Evolutionary conservation across 352 stramenopile species (phyloP), one percentile per base, ranked within the genome.

Genomic region (Hyphochytrium catenoides): DNA sequence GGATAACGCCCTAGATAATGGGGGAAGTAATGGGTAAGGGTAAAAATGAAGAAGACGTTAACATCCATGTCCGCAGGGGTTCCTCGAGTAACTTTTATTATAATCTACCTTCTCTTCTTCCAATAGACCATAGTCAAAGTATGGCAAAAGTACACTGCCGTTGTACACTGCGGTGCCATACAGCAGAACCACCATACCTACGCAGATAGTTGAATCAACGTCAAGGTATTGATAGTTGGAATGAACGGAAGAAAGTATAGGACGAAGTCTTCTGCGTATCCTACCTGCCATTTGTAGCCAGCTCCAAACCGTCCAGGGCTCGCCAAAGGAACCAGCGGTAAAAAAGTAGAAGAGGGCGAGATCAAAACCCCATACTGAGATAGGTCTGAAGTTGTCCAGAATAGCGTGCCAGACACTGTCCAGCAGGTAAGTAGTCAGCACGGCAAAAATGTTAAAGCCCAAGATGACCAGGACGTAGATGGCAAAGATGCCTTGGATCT

Each of bases 401-500:
- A 96, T 97, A 20, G 85, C 88, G 60, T 96, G 85, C 85, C 85
- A 97, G 31, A 97, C 86, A 26, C 74, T 89, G 58, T 91, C 93
- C 22, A 96, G 54, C 40, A 93, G 56, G 40, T 89, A 94, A 26
- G 85, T 95, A 6, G 96, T 83, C 32, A 91, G 81, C 11, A 97
- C 83, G 8, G 82, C 83, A 47, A 95, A 91, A 14, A 94, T 75
- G 52, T 97, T 97, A 66, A 95, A 96, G 29, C 71, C 62, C 9
- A 94, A 76, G 47, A 94, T 93, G 15, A 84, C 62, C 14, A 93
- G 40, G 32, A 94, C 65, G 49, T 94, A 93, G 43, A 93, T 57
- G 1, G 74, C 15, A 38, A 73, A 67, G 19, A 78, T 36, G 12
- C 55, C 15, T 43, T 79, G 69, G 20, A 65, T 57, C 26, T 77